phyloP scores from a whole-genome alignment of 169 alveolate species.

The Eimeria sp. region DNA sequence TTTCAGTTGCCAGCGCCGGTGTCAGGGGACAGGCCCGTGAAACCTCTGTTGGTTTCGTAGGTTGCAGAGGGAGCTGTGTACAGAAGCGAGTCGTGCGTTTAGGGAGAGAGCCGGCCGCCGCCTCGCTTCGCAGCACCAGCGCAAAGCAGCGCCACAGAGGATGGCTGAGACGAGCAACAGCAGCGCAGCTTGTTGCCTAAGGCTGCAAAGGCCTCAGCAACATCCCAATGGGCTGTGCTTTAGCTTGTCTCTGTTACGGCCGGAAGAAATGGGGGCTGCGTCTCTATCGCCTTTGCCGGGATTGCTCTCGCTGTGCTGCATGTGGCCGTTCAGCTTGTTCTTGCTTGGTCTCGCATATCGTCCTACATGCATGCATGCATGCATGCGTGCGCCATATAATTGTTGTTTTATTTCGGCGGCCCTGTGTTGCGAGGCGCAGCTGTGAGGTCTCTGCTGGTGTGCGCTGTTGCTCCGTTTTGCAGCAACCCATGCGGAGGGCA shows the following conservation, averaged over 20 bases:
- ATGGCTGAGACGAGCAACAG: background rate
- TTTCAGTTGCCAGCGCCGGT: background rate
- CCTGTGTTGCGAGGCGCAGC: background rate
- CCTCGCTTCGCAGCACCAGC: background rate
- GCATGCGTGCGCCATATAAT: background rate
- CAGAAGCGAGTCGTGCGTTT: background rate
- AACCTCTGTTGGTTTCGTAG: background rate
- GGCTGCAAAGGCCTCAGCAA: background rate
- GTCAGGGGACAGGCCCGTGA: background rate
- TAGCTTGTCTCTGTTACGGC: background rate
- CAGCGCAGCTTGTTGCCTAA: background rate
- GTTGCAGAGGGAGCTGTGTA: background rate
- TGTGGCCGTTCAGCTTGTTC: background rate
- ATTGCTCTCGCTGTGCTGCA: background rate
- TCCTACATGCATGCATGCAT: background rate
- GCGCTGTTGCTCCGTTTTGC: slow-evolving; percentile 58
- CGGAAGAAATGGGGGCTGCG: background rate
- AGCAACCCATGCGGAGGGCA: slow-evolving; percentile 18
- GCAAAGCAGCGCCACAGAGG: background rate
- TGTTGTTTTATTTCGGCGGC: background rate
- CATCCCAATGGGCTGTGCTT: background rate
- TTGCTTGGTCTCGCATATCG: background rate
- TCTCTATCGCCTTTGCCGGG: background rate
- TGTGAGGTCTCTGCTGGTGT: slow-evolving; percentile 10
- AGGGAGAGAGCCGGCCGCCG: background rate